Conservation (phyloP, 1,139 yeast species). For the Blastobotrys arbuscula region DNA sequence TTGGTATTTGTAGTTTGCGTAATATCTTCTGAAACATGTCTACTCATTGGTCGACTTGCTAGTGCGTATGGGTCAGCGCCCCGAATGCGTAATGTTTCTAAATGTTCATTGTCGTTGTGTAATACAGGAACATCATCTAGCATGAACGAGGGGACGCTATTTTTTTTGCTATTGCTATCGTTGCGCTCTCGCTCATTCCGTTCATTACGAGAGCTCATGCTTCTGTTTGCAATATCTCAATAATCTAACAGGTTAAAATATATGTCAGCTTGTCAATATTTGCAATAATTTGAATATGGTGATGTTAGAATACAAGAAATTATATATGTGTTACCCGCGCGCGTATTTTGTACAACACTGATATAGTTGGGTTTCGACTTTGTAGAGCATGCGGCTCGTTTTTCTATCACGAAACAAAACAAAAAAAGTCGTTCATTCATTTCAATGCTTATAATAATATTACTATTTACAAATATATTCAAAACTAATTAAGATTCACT, state of each 20-base stretch:
- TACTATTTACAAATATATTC: neutral
- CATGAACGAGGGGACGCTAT: constrained; percentile 21
- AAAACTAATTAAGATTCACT: constrained; percentile 12
- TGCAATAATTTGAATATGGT: too few species aligned
- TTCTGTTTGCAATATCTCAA: too few species aligned
- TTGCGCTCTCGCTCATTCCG: neutral
- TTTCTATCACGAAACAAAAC: neutral
- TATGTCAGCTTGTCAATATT: too few species aligned
- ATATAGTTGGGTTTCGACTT: too few species aligned
- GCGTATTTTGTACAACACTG: too few species aligned
- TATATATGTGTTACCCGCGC: too few species aligned
- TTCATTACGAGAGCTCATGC: too few species aligned
- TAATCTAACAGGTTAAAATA: too few species aligned
- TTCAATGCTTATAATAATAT: neutral
- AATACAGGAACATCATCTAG: constrained; percentile 33
- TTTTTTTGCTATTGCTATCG: neutral
- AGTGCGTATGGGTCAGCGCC: constrained; percentile 33
- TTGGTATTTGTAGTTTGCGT: too few species aligned
- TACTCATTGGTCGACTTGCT: constrained; percentile 5
- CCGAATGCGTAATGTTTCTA: constrained; percentile 9
- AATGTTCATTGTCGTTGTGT: constrained; percentile 14
- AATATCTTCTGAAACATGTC: constrained; percentile 3
- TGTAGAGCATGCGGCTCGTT: neutral
- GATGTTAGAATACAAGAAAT: too few species aligned
- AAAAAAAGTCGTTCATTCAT: too few species aligned